These are phyloP conservation scores for Theileria luwenshuni DNA, from an alignment of 169 alveolate genomes.

Conservation along the genomic window DNA sequence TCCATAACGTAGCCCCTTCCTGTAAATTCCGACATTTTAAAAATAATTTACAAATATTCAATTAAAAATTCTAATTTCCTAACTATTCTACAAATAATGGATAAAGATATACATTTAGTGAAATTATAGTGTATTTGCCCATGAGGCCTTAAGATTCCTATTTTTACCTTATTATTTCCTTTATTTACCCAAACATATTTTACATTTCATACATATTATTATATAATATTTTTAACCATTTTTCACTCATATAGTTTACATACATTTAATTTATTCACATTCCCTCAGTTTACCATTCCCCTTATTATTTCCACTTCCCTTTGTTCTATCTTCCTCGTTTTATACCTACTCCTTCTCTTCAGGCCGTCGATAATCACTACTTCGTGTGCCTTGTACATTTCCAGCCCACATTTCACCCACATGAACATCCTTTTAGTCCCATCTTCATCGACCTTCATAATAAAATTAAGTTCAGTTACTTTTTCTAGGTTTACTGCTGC, in stretches of 20 bases:
- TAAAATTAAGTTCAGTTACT: constrained; percentile 10
- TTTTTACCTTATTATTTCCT: too few relatives aligned
- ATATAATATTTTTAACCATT: neutral
- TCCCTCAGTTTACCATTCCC: constrained; percentile 4
- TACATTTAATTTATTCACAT: constrained; percentile 1
- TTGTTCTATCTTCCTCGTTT: constrained; percentile 1
- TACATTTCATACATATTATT: too few relatives aligned
- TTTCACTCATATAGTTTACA: too few relatives aligned
- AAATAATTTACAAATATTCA: neutral
- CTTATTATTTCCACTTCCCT: neutral
- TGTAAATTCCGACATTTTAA: constrained; percentile 23
- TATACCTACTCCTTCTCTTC: constrained; percentile 1
- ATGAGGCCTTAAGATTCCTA: too few relatives aligned
- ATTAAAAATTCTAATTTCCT: neutral
- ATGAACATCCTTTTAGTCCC: constrained; percentile 28
- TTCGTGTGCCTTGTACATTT: constrained; percentile 8
- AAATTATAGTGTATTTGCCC: too few relatives aligned
- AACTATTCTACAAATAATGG: neutral
- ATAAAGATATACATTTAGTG: neutral
- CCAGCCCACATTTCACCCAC: constrained; percentile 33
- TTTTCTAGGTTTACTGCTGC: constrained; percentile 2
- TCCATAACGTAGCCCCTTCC: constrained; percentile 19
- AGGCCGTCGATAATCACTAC: constrained; percentile 6
- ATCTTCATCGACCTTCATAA: constrained; percentile 19
- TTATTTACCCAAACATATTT: too few relatives aligned